Percentiles rank a stretch among this genome's conserved stretches.
Conservation (phyloP, 495 filamentous ascomycete species). For the Xanthoparmelia taractica region DNA sequence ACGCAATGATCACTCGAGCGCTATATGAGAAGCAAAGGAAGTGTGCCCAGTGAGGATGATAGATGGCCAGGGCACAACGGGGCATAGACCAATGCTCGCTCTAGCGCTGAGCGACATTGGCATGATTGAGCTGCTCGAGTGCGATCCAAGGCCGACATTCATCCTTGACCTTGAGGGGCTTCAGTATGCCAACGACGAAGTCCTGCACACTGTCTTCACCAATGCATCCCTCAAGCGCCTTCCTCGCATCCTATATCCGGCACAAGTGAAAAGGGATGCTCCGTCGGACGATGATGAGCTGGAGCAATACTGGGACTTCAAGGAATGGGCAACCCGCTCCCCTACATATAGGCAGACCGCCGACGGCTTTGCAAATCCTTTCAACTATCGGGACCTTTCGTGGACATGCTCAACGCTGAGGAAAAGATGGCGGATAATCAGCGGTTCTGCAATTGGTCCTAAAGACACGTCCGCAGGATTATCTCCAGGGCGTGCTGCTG, state of each 20-base stretch:
- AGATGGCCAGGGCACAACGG: neutral
- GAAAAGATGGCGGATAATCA: slow-evolving; percentile 1
- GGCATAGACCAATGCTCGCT: neutral
- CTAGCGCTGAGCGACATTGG: slow-evolving; percentile 33
- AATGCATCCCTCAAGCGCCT: neutral
- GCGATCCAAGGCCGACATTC: slow-evolving; percentile 60
- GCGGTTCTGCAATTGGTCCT: slow-evolving; percentile 57
- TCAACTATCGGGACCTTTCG: neutral
- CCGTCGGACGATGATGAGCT: neutral
- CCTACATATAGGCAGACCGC: neutral
- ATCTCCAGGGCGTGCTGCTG: neutral
- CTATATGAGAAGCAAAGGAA: neutral
- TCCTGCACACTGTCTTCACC: neutral
- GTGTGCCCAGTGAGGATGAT: neutral
- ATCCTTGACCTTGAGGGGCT: slow-evolving; percentile 53
- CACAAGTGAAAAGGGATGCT: neutral
- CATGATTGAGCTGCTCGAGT: slow-evolving; percentile 55
- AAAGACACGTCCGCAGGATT: slow-evolving; percentile 38
- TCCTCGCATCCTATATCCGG: neutral
- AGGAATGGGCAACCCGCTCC: neutral
- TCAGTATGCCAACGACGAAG: slow-evolving; percentile 13
- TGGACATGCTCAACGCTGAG: slow-evolving; percentile 24
- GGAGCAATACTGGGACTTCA: neutral
- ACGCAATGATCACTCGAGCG: neutral
- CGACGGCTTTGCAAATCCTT: slow-evolving; percentile 20